Conservation (phyloP, 345 rosid genomes). For the Eucalyptus decipiens region DNA sequence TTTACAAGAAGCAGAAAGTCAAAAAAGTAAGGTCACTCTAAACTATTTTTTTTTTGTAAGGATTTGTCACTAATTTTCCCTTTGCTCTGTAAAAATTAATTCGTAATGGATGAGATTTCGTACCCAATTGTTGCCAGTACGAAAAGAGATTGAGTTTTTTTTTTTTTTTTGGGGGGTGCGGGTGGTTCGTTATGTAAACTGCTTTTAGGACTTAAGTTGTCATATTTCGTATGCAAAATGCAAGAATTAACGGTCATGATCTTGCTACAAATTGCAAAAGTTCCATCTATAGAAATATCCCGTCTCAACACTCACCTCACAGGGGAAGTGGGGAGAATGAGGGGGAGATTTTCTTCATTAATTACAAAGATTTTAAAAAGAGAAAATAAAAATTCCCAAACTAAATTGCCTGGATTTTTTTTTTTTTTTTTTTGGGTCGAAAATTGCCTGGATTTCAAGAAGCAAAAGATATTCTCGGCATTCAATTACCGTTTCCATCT, state of each 20-base stretch:
- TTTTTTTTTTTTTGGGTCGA: too few relatives aligned
- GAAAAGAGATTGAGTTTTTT: too few relatives aligned
- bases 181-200: background rate
- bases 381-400: background rate
- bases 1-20: background rate
- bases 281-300: background rate
- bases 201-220: background rate
- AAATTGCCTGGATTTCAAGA: background rate
- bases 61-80: background rate
- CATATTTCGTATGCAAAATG: too few relatives aligned
- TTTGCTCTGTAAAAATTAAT: background rate
- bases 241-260: background rate
- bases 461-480: background rate
- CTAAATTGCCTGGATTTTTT: background rate
- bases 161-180: too few relatives aligned
- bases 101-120: background rate
- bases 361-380: background rate
- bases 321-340: background rate
- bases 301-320: background rate
- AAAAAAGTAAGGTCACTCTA: background rate
- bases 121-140: background rate
- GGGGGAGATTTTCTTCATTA: background rate
- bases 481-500: background rate
- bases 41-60: background rate
- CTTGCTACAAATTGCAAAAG: background rate